Percentiles rank a stretch among this genome's conserved stretches.
These are phyloP conservation scores for Vanderwaltozyma tropicalis DNA, from an alignment of 805 yeast genomes.

Conservation along the genomic window DNA sequence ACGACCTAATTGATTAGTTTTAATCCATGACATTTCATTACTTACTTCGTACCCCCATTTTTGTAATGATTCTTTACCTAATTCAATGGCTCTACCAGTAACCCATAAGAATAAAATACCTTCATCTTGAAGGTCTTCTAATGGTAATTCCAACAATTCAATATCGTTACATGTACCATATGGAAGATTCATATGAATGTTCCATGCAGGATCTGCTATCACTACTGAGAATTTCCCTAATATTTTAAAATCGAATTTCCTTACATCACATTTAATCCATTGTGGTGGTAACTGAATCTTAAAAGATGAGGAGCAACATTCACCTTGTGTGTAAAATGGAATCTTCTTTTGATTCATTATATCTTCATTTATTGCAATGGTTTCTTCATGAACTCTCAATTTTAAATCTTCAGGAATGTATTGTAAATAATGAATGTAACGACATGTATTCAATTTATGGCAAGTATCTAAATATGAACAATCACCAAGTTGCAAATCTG, in stretches of 20 bases:
- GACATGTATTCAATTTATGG: constrained; percentile 70
- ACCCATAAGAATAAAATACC: constrained; percentile 87
- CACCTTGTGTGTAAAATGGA: constrained; percentile 28
- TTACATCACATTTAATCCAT: constrained; percentile 81
- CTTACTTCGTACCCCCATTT: constrained; percentile 76
- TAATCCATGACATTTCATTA: constrained; percentile 85
- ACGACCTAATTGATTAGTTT: constrained; percentile 75
- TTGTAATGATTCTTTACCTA: constrained; percentile 64
- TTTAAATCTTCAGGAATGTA: constrained; percentile 29
- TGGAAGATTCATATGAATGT: constrained; percentile 80
- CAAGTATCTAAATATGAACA: constrained; percentile 93
- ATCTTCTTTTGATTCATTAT: constrained; percentile 15
- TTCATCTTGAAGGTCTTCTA: constrained; percentile 65
- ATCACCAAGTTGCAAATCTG: constrained; percentile 71
- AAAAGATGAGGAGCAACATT: constrained; percentile 26
- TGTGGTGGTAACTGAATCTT: constrained; percentile 47
- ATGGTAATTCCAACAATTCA: constrained; percentile 57
- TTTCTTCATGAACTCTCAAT: constrained; percentile 11
- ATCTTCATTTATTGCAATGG: constrained; percentile 14
- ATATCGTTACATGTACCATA: constrained; percentile 70
- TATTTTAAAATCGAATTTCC: constrained; percentile 54
- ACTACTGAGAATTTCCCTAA: constrained; percentile 77
- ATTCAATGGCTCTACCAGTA: constrained; percentile 85
- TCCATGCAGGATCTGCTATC: constrained; percentile 95
- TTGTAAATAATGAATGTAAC: constrained; percentile 67